Percentiles rank a stretch among this genome's conserved stretches.
phyloP scores from a whole-genome alignment of 129 eudicot genomes.

The Sambucus nigra region DNA sequence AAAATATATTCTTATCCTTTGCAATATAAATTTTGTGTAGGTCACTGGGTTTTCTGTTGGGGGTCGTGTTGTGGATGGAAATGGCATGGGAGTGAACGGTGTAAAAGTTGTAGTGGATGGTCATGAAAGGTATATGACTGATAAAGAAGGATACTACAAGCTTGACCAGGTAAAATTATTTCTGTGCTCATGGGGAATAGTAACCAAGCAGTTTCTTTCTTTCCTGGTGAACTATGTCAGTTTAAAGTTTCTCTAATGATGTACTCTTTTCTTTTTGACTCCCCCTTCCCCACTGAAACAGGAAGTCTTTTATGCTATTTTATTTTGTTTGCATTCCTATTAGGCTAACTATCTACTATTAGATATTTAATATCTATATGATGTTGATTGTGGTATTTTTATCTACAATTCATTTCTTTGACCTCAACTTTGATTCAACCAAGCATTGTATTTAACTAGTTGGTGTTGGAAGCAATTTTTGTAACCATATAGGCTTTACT shows the following conservation, averaged over 20 bases:
- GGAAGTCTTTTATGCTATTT: no score
- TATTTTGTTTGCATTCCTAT: background rate
- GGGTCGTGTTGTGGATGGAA: constrained; percentile 87
- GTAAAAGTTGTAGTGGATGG: constrained; percentile 81
- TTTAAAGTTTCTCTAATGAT: background rate
- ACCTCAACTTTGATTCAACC: background rate
- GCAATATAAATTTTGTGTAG: constrained; percentile 34
- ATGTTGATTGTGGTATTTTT: background rate
- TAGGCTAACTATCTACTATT: background rate
- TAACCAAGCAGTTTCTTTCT: background rate
- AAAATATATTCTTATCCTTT: background rate
- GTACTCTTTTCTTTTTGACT: background rate
- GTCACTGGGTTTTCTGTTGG: constrained; percentile 99
- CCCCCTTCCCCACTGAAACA: no score
- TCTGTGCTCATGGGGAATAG: constrained; percentile 1
- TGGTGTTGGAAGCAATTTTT: background rate
- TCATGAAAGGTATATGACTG: constrained; percentile 71
- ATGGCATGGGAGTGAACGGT: constrained; percentile 71
- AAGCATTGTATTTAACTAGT: background rate
- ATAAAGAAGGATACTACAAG: constrained; percentile 84
- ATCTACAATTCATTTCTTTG: background rate
- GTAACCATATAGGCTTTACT: background rate
- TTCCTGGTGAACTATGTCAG: background rate
- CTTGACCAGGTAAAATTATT: constrained; percentile 78
- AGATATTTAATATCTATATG: no score